Percentiles rank a stretch among this genome's conserved stretches.
Evolutionary conservation across 306 rosid species (phyloP).

Genomic region (Coriaria nepalensis): DNA sequence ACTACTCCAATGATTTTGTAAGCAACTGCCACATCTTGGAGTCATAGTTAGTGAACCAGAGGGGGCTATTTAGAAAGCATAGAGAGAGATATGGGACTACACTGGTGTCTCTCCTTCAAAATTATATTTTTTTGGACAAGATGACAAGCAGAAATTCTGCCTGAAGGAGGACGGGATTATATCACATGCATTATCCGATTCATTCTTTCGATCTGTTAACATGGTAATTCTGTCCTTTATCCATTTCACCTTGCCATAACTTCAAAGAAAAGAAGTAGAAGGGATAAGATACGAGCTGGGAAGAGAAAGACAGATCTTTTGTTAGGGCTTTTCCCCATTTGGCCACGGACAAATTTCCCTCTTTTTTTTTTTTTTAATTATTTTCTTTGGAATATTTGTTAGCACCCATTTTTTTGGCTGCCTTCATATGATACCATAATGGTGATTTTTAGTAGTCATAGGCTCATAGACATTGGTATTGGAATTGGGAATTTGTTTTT

Average conservation of each 20-base stretch:
- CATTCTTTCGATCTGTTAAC: conserved; percentile 58
- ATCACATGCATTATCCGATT: conserved; percentile 31
- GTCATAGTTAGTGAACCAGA: conserved; percentile 39
- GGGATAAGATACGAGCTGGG: conserved; percentile 27
- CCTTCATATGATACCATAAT: conserved; percentile 33
- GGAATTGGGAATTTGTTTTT: conserved; percentile 45
- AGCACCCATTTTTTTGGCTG: conserved; percentile 35
- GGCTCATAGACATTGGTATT: conserved; percentile 64
- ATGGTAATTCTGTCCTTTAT: conserved; percentile 37
- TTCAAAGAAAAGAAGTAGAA: conserved; percentile 13
- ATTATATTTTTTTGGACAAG: neutral
- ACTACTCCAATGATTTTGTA: conserved; percentile 83
- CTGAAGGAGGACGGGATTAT: conserved; percentile 17
- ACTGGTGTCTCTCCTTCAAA: conserved; percentile 9
- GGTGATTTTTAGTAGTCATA: conserved; percentile 43
- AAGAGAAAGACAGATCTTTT: conserved; percentile 37
- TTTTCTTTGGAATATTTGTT: conserved; percentile 49
- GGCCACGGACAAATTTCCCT: conserved; percentile 28
- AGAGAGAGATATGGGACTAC: conserved; percentile 14
- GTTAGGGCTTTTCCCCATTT: conserved; percentile 43
- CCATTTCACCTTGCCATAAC: conserved; percentile 19
- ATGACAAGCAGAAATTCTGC: conserved; percentile 36
- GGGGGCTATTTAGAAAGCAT: conserved; percentile 14
- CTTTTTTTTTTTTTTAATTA: conserved; percentile 20
- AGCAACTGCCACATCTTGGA: conserved; percentile 91